A percentile compares a stretch with the other conserved stretches of the same genome.
Evolutionary conservation across 768 basidiomycete species (phyloP).

Genomic region (Suillus subluteus): DNA sequence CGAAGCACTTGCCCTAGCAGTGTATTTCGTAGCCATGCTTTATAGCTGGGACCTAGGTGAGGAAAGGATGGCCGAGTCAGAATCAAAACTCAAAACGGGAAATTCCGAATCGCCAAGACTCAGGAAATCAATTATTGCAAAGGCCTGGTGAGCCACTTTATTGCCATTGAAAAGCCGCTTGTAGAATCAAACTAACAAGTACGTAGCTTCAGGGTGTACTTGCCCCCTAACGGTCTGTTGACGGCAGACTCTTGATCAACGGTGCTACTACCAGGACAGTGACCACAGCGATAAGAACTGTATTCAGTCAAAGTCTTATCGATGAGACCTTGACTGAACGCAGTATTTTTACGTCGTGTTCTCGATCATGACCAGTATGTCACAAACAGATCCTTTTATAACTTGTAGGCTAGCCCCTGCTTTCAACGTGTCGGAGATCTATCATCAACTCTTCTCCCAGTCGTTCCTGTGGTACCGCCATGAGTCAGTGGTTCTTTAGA

Average conservation of each 20-base stretch:
- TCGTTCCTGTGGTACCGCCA: slow-evolving; percentile 1
- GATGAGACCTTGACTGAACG: not conserved
- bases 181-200: not conserved
- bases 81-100: not conserved
- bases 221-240: not conserved
- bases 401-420: not conserved
- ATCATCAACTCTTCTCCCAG: not conserved
- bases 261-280: not conserved
- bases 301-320: not conserved
- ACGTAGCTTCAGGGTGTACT: not conserved
- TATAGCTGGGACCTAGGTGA: not conserved
- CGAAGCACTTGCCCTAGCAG: not conserved
- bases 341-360: not conserved
- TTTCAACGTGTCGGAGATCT: slow-evolving; percentile 1
- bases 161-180: not conserved
- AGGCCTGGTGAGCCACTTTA: not conserved
- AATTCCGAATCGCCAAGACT: not conserved
- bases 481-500: not conserved
- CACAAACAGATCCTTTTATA: not conserved
- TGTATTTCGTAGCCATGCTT: slow-evolving; percentile 2
- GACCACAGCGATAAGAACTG: not conserved
- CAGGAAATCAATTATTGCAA: not conserved
- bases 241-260: not conserved
- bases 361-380: not conserved
- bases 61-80: not conserved